Evolutionary conservation across 1,284 basidiomycete species (phyloP), one percentile per base, ranked within the genome.

Genomic region (Pterula multifida): DNA sequence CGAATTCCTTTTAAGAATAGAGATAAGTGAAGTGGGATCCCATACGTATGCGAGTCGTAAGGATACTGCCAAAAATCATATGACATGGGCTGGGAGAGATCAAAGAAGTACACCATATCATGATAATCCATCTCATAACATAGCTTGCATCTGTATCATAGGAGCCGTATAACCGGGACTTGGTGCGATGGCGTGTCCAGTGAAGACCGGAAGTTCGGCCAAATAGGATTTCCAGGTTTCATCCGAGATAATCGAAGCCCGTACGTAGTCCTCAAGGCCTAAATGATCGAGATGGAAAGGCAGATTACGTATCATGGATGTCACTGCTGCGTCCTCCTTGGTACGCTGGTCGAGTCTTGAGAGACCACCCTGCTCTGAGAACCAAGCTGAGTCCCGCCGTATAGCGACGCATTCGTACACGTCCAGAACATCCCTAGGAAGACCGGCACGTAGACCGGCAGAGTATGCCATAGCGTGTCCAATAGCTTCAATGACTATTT

Each of bases 381-480:
- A 77, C 76, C 76, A 78, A 6, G 70, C 72, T 26, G 71, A 63
- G 53, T 78, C 75, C 53, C 67, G 66, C 26, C 69, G 66, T 47
- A 77, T 69, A 42, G 70, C 67, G 3, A 68, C 66, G 51, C 65
- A 71, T 57, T 75, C 74, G 55, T 75, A 78, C 9, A 77, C 57
- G 51, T 78, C 72, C n/a, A 79, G 63, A 32, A 79, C 65, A 12
- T 67, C 64, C 55, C 65, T 61, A 1, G 73, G 71, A 42, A 76
- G 55, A 2, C 64, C 67, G 9, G 63, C 65, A 50, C 65, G 60
- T 28, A 68, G 47, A n/a, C 65, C 75, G 24, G 67, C 67, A n/a
- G 71, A 68, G 56, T 76, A 76, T 2, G 75, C 73, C 47, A 74
- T 62, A 13, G 72, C 69, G 54, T 78, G 73, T 11, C 75, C 75